phyloP scores from a whole-genome alignment of 768 basidiomycete genomes.

The Psilocybe subaeruginosa region DNA sequence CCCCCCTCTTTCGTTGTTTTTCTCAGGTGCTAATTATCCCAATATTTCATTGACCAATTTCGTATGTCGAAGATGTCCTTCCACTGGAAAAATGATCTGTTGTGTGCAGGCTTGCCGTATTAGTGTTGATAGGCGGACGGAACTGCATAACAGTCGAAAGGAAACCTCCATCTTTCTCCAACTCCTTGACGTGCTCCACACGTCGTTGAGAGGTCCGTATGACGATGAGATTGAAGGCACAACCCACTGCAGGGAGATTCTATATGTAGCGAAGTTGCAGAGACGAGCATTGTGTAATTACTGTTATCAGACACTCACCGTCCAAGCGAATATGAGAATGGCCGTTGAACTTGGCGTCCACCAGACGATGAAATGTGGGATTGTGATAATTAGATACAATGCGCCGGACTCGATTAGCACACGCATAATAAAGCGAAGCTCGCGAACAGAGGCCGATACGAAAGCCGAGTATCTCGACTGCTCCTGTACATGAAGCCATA shows the following conservation, averaged over 20 bases:
- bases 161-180: neutral
- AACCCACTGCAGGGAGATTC: constrained; percentile 11
- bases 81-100: neutral
- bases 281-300: neutral
- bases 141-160: constrained; percentile 3
- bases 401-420: constrained; percentile 16
- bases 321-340: constrained; percentile 9
- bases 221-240: constrained; percentile 14
- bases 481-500: constrained; percentile 5
- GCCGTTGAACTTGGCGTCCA: constrained; percentile 12
- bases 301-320: neutral
- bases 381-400: constrained; percentile 11
- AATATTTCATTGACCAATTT: too few species aligned
- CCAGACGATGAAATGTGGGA: constrained; percentile 15
- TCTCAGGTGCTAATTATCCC: too few species aligned
- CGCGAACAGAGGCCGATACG: neutral
- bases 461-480: neutral
- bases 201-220: constrained; percentile 12
- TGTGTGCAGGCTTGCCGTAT: neutral
- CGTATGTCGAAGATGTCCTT: too few species aligned
- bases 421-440: constrained; percentile 14
- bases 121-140: neutral
- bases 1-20: too few species aligned
- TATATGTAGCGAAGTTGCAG: neutral
- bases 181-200: constrained; percentile 2